A percentile compares a stretch with the other conserved stretches of the same genome.
These are phyloP conservation scores for Cucurbita argyrosperma DNA, from an alignment of 306 rosid species.

Conservation along the genomic window DNA sequence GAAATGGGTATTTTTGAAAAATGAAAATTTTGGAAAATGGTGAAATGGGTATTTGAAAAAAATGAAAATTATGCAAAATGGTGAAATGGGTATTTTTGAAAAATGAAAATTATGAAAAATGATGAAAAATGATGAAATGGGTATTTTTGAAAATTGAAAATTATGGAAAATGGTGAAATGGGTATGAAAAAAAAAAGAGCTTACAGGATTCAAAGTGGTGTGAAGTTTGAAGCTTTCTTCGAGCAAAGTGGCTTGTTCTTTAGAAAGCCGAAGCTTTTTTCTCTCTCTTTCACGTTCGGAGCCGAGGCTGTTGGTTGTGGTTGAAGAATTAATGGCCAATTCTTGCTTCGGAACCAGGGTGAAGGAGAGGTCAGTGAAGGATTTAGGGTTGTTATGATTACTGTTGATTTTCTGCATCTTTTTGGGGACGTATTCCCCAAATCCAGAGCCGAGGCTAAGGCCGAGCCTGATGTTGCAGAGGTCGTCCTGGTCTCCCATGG, in stretches of 20 bases:
- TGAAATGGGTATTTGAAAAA: no score
- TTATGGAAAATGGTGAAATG: neutral
- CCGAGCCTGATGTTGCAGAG: conserved; percentile 18
- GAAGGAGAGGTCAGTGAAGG: conserved; percentile 1
- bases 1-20: neutral
- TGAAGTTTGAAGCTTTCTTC: conserved; percentile 63
- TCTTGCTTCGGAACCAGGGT: conserved; percentile 1
- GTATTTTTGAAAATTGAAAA: neutral
- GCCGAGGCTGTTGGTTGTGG: neutral
- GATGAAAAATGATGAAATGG: no score
- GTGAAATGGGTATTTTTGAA: neutral
- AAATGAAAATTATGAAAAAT: no score
- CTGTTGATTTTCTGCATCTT: conserved; percentile 7
- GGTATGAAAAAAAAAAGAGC: neutral
- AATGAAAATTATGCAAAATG: neutral
- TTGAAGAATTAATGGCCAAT: neutral
- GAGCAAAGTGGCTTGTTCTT: conserved; percentile 50
- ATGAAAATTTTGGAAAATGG: neutral
- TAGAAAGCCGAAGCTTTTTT: conserved; percentile 61
- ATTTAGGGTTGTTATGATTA: conserved; percentile 3
- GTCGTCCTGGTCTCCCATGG: conserved; percentile 33
- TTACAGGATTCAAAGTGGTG: conserved; percentile 49
- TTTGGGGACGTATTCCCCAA: conserved; percentile 20
- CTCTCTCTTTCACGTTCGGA: conserved; percentile 5
- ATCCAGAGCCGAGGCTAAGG: conserved; percentile 38